Evolutionary conservation across 208 protist species (phyloP).

Genomic region (Naegleria lovaniensis): DNA sequence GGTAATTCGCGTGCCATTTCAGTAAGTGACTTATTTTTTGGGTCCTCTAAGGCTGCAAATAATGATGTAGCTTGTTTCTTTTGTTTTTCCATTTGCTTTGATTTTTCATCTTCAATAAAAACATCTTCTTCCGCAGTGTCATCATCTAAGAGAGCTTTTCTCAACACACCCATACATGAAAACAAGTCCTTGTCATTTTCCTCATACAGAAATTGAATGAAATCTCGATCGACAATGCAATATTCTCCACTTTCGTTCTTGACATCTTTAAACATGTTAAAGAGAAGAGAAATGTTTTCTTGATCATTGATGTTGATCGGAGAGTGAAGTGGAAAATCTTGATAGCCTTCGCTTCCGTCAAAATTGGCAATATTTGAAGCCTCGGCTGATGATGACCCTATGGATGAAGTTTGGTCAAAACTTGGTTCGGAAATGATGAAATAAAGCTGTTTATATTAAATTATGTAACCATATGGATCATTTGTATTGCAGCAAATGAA

Average conservation of each 20-base stretch:
- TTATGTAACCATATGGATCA: background rate
- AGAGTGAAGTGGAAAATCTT: background rate
- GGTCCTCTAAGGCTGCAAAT: background rate
- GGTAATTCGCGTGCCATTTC: background rate
- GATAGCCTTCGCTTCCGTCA: background rate
- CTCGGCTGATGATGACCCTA: background rate
- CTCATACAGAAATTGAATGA: conserved; percentile 12
- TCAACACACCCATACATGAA: background rate
- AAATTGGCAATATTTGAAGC: background rate
- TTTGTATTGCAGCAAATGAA: background rate
- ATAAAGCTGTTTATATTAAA: background rate
- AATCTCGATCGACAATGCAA: background rate
- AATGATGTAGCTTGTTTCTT: background rate
- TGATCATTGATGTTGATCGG: background rate
- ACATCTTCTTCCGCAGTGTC: background rate
- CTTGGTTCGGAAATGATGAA: background rate
- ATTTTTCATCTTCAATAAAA: background rate
- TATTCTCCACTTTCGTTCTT: background rate
- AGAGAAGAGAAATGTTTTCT: background rate
- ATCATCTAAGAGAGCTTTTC: background rate
- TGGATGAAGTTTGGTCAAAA: background rate
- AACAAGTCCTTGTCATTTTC: background rate
- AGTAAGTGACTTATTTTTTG: background rate
- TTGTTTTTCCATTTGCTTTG: background rate
- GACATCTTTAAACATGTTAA: background rate